Percentiles rank a stretch among this genome's conserved stretches.
Conservation (phyloP, 1,284 basidiomycete species). For the Mycosarcoma maydis region DNA sequence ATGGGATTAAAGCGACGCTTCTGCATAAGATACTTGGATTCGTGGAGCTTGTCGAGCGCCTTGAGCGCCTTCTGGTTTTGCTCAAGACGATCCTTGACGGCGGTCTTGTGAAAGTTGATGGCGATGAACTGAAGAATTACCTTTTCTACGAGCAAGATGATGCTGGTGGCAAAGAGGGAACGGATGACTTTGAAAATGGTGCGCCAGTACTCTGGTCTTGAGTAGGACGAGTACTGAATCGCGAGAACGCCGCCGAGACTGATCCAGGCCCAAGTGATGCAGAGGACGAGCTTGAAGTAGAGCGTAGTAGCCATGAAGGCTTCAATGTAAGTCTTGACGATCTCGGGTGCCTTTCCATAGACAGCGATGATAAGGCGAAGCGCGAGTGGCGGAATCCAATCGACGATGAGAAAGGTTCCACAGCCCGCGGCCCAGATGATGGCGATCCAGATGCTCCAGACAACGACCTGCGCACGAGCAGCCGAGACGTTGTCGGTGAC, state of each 20-base stretch:
- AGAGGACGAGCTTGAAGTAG: constrained; percentile 62
- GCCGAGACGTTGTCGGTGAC: constrained; percentile 29
- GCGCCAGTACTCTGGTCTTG: constrained; percentile 52
- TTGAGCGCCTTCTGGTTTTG: constrained; percentile 57
- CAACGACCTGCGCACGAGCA: constrained; percentile 49
- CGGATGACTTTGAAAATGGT: constrained; percentile 50
- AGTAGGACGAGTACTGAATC: constrained; percentile 31
- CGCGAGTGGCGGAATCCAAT: constrained; percentile 51
- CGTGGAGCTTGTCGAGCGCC: constrained; percentile 61
- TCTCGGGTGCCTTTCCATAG: constrained; percentile 58
- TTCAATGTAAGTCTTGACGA: constrained; percentile 56
- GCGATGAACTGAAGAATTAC: constrained; percentile 53
- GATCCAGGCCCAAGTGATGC: constrained; percentile 65
- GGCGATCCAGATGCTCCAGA: constrained; percentile 63
- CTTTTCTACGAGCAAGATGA: constrained; percentile 61
- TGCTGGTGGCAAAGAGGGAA: constrained; percentile 57
- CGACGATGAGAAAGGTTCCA: constrained; percentile 60
- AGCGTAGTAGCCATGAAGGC: constrained; percentile 55
- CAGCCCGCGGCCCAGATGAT: constrained; percentile 62
- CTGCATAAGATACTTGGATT: constrained; percentile 57
- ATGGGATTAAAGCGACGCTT: constrained; percentile 45
- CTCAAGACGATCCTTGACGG: constrained; percentile 61
- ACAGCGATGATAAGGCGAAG: constrained; percentile 56
- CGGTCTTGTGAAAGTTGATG: constrained; percentile 65
- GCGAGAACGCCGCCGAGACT: constrained; percentile 58